Evolutionary conservation across 805 yeast genomes (phyloP), one percentile per base, ranked within the genome.

Genomic region (Yarrowia osloensis): DNA sequence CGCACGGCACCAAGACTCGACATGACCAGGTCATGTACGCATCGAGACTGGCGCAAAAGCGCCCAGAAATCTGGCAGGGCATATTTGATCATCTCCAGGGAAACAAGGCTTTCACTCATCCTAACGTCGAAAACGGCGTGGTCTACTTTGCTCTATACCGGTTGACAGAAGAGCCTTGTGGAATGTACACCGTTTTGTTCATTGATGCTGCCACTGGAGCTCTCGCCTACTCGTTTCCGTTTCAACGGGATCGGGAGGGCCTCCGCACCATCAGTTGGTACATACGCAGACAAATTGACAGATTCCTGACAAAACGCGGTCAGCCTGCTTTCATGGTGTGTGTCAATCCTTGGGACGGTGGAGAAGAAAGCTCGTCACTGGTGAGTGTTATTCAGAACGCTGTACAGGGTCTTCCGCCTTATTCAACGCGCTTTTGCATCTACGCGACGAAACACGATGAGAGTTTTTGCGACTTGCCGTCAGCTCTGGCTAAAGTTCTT

Each of bases 61-160:
- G 22, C 12, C n/a, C 22, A 9, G 17, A 47, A 11, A 6, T 21
- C 9, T 49, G 55, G 55, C n/a, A n/a, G 11, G 6, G 19, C 5
- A 15, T 49, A 3, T 49, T 29, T 31, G 39, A 31, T 5, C 55
- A 31, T 49, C n/a, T 49, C 2, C 39, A 31, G 5, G 33, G 12
- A 3, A 9, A 49, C 2, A 35, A 49, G 39, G 31, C 35, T n/a
- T 31, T 49, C 26, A 3, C 7, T 6, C 31, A 26, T n/a, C 12
- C 55, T 1, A 19, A 31, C 3, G 11, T 17, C 6, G 21, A 3
- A 7, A n/a, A n/a, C 9, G 55, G 55, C 1, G 55, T 49, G 24
- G 55, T 49, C 15, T 49, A 49, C 55, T 49, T 29, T 49, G 55
- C 39, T 13, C 55, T 49, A 12, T 49, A 13, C 21, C n/a, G 26